Conservation (phyloP, 192 early-diverging fungal species). For the Mortierella claussenii region DNA sequence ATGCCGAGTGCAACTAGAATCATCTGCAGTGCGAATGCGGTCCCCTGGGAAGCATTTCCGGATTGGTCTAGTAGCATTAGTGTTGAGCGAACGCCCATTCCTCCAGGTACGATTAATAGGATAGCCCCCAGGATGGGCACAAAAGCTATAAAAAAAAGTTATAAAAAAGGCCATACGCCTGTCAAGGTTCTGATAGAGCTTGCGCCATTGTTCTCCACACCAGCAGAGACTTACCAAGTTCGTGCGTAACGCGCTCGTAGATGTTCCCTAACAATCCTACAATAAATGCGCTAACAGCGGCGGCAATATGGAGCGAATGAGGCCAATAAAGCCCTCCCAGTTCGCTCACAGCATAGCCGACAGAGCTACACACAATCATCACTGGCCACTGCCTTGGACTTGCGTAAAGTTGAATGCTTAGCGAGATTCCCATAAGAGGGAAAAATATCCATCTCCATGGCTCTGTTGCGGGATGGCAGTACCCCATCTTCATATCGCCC, state of each 20-base stretch:
- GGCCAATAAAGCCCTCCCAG: conserved; percentile 38
- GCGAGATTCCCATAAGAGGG: conserved; percentile 39
- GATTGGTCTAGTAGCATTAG: conserved; percentile 36
- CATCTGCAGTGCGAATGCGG: conserved; percentile 57
- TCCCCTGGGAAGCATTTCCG: conserved; percentile 35
- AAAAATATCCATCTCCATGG: conserved; percentile 52
- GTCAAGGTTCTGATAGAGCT: too few species aligned
- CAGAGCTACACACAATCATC: conserved; percentile 48
- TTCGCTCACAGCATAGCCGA: conserved; percentile 48
- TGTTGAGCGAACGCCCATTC: conserved; percentile 53
- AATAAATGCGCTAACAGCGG: conserved; percentile 54
- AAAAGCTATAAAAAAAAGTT: conserved; percentile 31
- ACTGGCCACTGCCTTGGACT: conserved; percentile 49
- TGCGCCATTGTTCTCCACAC: too few species aligned
- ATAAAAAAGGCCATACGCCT: too few species aligned
- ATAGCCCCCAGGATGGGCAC: conserved; percentile 55
- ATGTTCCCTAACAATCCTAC: conserved; percentile 55
- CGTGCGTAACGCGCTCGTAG: conserved; percentile 53
- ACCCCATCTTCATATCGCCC: conserved; percentile 44
- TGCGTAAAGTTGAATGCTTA: conserved; percentile 44
- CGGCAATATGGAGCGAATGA: conserved; percentile 46
- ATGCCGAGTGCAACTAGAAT: conserved; percentile 53
- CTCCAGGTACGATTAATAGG: conserved; percentile 54
- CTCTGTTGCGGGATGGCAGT: conserved; percentile 45
- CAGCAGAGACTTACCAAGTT: conserved; percentile 40